These are phyloP conservation scores for Boeremia lycopersici DNA, from an alignment of 2,329 filamentous ascomycete species.

Conservation along the genomic window DNA sequence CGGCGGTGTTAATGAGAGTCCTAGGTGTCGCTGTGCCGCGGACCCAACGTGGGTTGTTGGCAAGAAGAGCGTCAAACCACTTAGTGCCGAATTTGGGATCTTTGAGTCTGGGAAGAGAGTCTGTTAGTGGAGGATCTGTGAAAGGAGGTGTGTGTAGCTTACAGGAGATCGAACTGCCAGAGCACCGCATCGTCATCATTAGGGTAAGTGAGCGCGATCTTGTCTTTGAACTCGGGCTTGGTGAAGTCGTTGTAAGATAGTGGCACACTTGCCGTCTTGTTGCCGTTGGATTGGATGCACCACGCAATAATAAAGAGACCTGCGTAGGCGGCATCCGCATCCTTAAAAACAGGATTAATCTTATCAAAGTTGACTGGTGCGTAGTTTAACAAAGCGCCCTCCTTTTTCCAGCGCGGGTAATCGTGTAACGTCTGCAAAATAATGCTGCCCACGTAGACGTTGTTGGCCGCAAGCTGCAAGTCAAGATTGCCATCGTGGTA, in stretches of 20 bases:
- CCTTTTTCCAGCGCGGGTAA: conserved; percentile 58
- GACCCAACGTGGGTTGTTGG: conserved; percentile 61
- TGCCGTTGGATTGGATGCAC: conserved; percentile 47
- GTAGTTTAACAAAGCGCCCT: conserved; percentile 58
- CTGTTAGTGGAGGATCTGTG: neutral
- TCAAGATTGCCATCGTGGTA: conserved; percentile 59
- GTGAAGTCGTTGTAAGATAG: conserved; percentile 54
- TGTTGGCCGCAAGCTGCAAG: conserved; percentile 48
- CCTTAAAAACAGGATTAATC: conserved; percentile 52
- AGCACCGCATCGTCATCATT: conserved; percentile 64
- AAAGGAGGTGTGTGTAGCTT: conserved; percentile 1
- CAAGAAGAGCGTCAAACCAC: conserved; percentile 57
- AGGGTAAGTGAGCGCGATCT: conserved; percentile 61
- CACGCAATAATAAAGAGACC: conserved; percentile 48
- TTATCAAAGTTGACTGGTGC: conserved; percentile 55
- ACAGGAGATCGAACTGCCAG: conserved; percentile 57
- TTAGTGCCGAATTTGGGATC: conserved; percentile 47
- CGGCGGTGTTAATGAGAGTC: conserved; percentile 40
- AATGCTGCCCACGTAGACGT: conserved; percentile 51
- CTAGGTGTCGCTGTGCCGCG: conserved; percentile 56
- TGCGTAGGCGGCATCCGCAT: conserved; percentile 52
- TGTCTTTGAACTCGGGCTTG: conserved; percentile 59
- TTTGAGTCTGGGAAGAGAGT: conserved; percentile 22
- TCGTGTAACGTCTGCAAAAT: conserved; percentile 60
- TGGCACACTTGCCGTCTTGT: conserved; percentile 40